Evolutionary conservation across 208 protist species (phyloP).

Genomic region (Acanthamoeba triangularis): DNA sequence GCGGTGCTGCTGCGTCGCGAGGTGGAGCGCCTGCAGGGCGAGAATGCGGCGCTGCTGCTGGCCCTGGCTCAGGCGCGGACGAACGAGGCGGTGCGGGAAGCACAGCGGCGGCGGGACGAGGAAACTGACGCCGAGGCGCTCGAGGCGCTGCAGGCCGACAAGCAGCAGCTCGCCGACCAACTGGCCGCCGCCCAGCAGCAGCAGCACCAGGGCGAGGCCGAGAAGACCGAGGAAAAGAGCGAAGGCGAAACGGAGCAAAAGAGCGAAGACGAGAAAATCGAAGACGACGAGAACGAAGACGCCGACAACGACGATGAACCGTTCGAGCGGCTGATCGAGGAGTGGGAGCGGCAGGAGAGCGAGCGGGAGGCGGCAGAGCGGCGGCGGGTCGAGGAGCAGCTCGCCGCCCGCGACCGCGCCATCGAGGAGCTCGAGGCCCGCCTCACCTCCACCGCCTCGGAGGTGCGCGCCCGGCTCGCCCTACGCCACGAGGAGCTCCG

Average conservation of each 20-base stretch:
- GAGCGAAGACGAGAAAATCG: not conserved
- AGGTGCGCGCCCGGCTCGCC: not conserved
- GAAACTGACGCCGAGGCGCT: not conserved
- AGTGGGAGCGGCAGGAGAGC: not conserved
- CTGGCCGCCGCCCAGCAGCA: not conserved
- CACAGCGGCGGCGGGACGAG: not conserved
- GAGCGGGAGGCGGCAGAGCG: not conserved
- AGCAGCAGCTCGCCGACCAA: not conserved
- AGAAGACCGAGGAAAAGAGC: not conserved
- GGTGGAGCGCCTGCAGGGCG: not conserved
- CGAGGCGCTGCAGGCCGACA: not conserved
- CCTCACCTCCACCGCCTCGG: not conserved
- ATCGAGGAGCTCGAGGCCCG: not conserved
- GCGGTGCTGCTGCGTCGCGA: not conserved
- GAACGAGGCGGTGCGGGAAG: not conserved
- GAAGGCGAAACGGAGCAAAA: not conserved
- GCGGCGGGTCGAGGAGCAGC: slow-evolving; percentile 13
- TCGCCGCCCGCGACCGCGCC: not conserved
- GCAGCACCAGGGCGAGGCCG: not conserved
- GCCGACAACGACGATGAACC: not conserved
- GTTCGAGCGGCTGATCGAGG: slow-evolving; percentile 18
- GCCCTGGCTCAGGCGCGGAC: not conserved
- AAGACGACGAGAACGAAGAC: not conserved
- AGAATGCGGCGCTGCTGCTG: not conserved
- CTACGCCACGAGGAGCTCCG: not conserved